A percentile compares a stretch with the other conserved stretches of the same genome.
These are phyloP conservation scores for Fraxinus dipetala DNA, from an alignment of 305 asterid species.

Conservation along the genomic window DNA sequence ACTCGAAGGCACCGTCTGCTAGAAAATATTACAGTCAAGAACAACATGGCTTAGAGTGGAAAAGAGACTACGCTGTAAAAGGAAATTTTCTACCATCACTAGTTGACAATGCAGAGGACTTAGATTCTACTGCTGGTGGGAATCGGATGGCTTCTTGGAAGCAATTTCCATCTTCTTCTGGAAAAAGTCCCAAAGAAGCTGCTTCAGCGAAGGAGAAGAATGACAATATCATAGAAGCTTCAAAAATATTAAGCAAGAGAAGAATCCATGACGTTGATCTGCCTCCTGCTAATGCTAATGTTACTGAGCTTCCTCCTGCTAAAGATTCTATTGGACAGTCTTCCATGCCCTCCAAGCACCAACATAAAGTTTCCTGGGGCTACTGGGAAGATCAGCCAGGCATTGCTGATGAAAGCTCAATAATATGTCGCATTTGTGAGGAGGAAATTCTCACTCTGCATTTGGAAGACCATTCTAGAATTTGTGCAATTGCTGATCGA, in stretches of 20 bases:
- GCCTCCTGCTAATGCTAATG: constrained; percentile 45
- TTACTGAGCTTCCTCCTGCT: constrained; percentile 49
- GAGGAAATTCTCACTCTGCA: constrained; percentile 93
- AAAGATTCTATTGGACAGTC: constrained; percentile 60
- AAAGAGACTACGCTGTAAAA: constrained; percentile 39
- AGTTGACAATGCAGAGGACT: constrained; percentile 41
- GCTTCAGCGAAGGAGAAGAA: constrained; percentile 43
- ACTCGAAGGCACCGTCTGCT: constrained; percentile 44
- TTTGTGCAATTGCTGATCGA: constrained; percentile 97
- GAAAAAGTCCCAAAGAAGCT: constrained; percentile 68
- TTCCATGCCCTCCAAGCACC: constrained; percentile 60
- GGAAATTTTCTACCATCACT: constrained; percentile 40
- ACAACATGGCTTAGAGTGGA: constrained; percentile 70
- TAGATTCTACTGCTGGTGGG: constrained; percentile 57
- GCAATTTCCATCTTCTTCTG: constrained; percentile 72
- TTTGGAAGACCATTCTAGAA: constrained; percentile 93
- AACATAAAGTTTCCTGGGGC: constrained; percentile 82
- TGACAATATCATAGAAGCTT: constrained; percentile 46
- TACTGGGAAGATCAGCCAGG: constrained; percentile 92
- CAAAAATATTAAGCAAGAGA: constrained; percentile 46
- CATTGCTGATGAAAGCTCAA: constrained; percentile 75
- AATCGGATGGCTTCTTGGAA: constrained; percentile 87
- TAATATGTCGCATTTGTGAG: constrained; percentile 98
- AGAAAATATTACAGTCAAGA: constrained; percentile 93
- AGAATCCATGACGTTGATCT: constrained; percentile 49